A percentile compares a stretch with the other conserved stretches of the same genome.
phyloP scores from a whole-genome alignment of 2,329 filamentous ascomycete species.

The Colletotrichum coccodes region DNA sequence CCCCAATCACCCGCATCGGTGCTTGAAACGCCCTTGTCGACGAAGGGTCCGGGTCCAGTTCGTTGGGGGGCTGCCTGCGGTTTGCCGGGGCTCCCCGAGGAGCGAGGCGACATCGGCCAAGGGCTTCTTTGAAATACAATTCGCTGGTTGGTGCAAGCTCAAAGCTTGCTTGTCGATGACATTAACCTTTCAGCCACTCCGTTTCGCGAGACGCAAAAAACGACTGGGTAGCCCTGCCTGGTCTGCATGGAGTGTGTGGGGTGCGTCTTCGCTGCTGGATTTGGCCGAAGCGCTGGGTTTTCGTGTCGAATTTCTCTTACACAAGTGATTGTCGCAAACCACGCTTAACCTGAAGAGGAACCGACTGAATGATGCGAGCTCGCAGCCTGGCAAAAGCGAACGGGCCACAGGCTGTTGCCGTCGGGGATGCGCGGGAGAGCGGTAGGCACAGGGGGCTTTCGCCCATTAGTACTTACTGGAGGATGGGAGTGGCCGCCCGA shows the following conservation, averaged over 20 bases:
- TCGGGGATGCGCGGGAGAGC: background rate
- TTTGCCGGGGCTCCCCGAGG: conserved; percentile 18
- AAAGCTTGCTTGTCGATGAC: conserved; percentile 33
- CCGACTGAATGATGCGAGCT: background rate
- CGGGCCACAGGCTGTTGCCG: background rate
- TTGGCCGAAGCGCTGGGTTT: conserved; percentile 28
- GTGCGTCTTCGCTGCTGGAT: conserved; percentile 29
- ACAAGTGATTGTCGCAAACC: conserved; percentile 24
- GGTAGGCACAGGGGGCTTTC: background rate
- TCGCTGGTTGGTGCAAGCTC: conserved; percentile 33
- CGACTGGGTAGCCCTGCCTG: conserved; percentile 22
- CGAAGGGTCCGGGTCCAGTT: conserved; percentile 31
- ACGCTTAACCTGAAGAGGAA: background rate
- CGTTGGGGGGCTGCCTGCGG: conserved; percentile 20
- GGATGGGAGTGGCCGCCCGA: background rate
- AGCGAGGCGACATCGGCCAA: conserved; percentile 35
- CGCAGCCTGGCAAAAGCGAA: background rate
- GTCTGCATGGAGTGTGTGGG: conserved; percentile 31
- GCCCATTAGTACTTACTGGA: background rate
- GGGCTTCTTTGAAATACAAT: conserved; percentile 35
- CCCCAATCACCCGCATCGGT: conserved; percentile 32
- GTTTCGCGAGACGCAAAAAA: conserved; percentile 30
- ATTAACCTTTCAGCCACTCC: conserved; percentile 33
- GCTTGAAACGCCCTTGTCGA: conserved; percentile 18
- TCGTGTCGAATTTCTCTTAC: conserved; percentile 30